phyloP scores from a whole-genome alignment of 2,329 filamentous ascomycete genomes.

The Verticillium klebahnii region DNA sequence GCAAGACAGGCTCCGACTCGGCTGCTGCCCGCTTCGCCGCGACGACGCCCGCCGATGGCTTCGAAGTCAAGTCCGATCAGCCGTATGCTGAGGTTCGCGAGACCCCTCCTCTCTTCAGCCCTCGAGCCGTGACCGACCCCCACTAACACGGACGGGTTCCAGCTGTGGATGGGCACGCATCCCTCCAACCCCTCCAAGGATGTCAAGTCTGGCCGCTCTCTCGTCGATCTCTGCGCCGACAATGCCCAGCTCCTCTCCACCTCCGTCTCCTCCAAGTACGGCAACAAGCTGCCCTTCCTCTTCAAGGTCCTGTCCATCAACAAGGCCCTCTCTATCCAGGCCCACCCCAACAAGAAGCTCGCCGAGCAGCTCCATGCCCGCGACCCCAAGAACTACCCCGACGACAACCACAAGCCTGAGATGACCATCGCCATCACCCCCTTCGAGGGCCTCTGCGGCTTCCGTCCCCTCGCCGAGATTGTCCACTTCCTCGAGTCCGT shows the following conservation, averaged over 20 bases:
- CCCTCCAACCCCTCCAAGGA: conserved; percentile 94
- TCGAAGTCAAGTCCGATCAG: conserved; percentile 78
- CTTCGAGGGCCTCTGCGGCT: conserved; percentile 94
- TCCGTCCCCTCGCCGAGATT: conserved; percentile 83
- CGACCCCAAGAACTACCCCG: conserved; percentile 92
- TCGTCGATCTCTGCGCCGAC: conserved; percentile 82
- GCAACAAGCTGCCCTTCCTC: conserved; percentile 82
- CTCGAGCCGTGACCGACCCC: not conserved
- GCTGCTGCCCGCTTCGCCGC: conserved; percentile 86
- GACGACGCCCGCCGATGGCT: conserved; percentile 70
- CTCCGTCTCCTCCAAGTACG: conserved; percentile 70
- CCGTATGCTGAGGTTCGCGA: conserved; percentile 79
- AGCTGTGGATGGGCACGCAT: conserved; percentile 99
- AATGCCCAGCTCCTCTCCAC: conserved; percentile 78
- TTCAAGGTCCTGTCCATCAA: conserved; percentile 97
- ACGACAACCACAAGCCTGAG: conserved; percentile 99
- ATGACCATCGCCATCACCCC: conserved; percentile 98
- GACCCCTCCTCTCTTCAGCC: not conserved
- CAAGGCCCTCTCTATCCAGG: conserved; percentile 95
- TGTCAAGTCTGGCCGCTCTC: conserved; percentile 72
- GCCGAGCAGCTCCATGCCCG: conserved; percentile 81
- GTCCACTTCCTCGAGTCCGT: conserved; percentile 68
- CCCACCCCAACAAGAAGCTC: conserved; percentile 88
- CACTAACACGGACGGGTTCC: conserved; percentile 5
- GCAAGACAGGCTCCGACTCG: conserved; percentile 83